Conservation (phyloP, 371 early-diverging fungal species). For the Mucor mucedo region DNA sequence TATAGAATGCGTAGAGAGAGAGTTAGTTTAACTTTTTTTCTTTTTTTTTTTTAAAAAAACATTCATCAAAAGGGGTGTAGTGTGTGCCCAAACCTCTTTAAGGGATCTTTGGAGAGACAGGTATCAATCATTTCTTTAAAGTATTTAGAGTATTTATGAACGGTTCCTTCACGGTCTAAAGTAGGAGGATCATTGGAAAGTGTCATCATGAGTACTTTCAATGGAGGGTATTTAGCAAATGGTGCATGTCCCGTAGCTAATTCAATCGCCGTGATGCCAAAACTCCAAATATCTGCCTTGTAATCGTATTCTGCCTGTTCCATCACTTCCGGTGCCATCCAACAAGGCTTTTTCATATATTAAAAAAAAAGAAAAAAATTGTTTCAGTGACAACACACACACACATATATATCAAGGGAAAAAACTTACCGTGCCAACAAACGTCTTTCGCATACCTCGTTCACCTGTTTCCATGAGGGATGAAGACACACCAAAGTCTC, state of each 20-base stretch:
- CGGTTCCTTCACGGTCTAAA: slow-evolving; percentile 75
- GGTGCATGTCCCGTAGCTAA: slow-evolving; percentile 93
- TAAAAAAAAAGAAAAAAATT: no score
- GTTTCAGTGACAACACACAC: neutral
- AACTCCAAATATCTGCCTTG: slow-evolving; percentile 94
- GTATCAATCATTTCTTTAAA: slow-evolving; percentile 88
- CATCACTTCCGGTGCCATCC: slow-evolving; percentile 92
- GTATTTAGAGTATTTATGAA: slow-evolving; percentile 74
- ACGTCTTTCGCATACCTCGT: slow-evolving; percentile 80
- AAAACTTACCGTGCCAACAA: slow-evolving; percentile 78
- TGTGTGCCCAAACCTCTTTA: slow-evolving; percentile 58
- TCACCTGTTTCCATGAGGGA: slow-evolving; percentile 83
- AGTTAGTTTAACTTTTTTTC: no score
- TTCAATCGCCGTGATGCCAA: slow-evolving; percentile 92
- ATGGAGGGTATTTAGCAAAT: slow-evolving; percentile 88
- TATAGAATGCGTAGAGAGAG: no score
- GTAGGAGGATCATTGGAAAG: slow-evolving; percentile 90
- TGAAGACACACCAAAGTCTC: slow-evolving; percentile 91
- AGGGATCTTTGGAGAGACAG: slow-evolving; percentile 85
- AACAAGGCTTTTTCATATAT: no score
- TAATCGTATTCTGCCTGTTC: slow-evolving; percentile 82
- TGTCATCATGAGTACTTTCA: slow-evolving; percentile 91
- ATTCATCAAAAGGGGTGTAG: neutral
- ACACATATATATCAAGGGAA: no score
- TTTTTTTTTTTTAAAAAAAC: no score